Evolutionary conservation across 192 early-diverging fungal genomes (phyloP), one percentile per base, ranked within the genome.

Genomic region (Umbelopsis ramanniana): DNA sequence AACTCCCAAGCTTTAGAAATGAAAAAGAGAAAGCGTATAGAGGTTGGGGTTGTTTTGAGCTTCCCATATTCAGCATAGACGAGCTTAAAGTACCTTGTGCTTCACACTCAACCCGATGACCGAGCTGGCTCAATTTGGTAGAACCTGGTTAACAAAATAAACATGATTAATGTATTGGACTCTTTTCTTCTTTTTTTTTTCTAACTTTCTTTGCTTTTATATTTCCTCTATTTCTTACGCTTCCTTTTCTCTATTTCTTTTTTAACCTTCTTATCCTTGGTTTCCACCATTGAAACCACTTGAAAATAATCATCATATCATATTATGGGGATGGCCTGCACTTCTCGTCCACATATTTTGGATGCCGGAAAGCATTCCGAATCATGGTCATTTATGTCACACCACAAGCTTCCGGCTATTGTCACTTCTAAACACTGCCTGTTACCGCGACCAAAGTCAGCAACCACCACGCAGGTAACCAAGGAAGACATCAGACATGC

Each of bases 321-420:
- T 35, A 63, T 17, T 63, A 63, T 63, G 57, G 57, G 24, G 33
- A 63, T 63, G 57, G 57, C 57, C 4, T 63, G 57, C 57, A 35
- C 57, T 63, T 29, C 57, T 37, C 57, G 57, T 29, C 57, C 57
- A 63, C 57, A 63, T 35, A 63, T 63, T 63, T 63, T 63, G 57
- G 57, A 63, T 63, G 29, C 57, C 57, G 57, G 57, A 63, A 63
- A 63, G 57, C 57, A 63, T 26, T 63, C 57, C 57, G 57, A 63
- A 63, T 63, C 57, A 8, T 37, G 26, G 57, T 63, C 57, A 29
- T 63, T 37, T 6, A 63, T 63, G 57, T 63, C 57, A 29, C 57
- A 63, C 26, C 26, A 63, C 33, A 63, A 63, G 19, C 29, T 63
- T 4, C 57, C 57, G 17, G 57, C 57, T 37, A 63, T 63, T 37